Evolutionary conservation across 2,329 filamentous ascomycete species (phyloP).

Genomic region (Coleophoma cylindrospora): DNA sequence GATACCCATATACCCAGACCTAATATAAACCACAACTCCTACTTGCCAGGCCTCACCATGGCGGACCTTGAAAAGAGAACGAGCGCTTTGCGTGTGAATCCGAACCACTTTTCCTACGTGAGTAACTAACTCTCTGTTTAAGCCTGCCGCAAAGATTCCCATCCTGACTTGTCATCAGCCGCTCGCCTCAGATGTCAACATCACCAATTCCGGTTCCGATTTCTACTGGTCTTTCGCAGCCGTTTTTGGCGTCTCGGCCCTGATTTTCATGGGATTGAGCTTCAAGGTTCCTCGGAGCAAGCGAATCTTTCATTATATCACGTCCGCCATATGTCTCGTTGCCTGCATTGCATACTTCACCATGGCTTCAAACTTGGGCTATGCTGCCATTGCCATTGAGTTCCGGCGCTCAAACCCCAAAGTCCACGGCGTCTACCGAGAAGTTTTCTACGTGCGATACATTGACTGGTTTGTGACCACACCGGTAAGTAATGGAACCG

Average conservation of each 20-base stretch:
- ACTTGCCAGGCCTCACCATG: neutral
- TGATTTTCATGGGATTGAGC: conserved; percentile 47
- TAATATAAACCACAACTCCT: too few relatives aligned
- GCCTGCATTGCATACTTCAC: conserved; percentile 60
- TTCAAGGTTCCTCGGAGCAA: conserved; percentile 48
- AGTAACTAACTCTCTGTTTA: neutral
- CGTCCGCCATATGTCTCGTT: conserved; percentile 50
- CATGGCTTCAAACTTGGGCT: conserved; percentile 63
- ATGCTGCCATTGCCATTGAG: conserved; percentile 57
- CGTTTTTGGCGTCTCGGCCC: conserved; percentile 49
- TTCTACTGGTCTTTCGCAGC: conserved; percentile 50
- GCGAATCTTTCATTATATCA: conserved; percentile 62
- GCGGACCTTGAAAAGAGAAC: neutral
- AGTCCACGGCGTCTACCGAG: conserved; percentile 46
- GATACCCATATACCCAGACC: neutral
- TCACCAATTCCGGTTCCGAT: conserved; percentile 54
- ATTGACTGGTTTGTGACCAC: conserved; percentile 62
- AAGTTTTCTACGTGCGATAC: conserved; percentile 64
- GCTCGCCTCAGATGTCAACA: conserved; percentile 42
- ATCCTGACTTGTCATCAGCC: conserved; percentile 74
- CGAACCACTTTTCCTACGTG: conserved; percentile 17
- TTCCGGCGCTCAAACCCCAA: conserved; percentile 39
- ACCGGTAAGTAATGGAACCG: conserved; percentile 30
- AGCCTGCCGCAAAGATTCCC: conserved; percentile 71
- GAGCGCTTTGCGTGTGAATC: conserved; percentile 14